phyloP scores from a whole-genome alignment of 2,329 filamentous ascomycete genomes.

The Nigrograna mackinnonii region DNA sequence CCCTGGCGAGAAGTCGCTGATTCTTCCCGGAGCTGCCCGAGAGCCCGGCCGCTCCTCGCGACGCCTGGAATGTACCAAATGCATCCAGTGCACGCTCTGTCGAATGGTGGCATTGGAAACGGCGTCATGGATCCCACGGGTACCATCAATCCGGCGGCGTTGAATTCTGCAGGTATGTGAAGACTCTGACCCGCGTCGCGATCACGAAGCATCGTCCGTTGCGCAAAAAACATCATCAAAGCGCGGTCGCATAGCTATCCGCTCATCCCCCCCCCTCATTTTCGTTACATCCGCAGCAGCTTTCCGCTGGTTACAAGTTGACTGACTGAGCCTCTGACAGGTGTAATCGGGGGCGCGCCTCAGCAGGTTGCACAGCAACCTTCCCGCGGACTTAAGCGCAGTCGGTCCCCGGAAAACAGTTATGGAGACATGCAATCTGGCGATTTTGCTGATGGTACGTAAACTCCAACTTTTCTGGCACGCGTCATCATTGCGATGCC shows the following conservation, averaged over 20 bases:
- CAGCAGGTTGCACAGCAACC: conserved; percentile 36
- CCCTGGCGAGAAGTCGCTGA: conserved; percentile 16
- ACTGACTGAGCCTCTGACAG: conserved; percentile 27
- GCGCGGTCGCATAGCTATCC: too few species aligned
- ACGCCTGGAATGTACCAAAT: conserved; percentile 46
- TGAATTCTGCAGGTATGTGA: conserved; percentile 41
- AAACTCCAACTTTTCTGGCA: neutral
- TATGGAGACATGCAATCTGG: conserved; percentile 34
- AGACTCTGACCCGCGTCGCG: too few species aligned
- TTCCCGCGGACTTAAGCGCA: conserved; percentile 44
- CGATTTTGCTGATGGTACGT: conserved; percentile 36
- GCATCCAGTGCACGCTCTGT: conserved; percentile 42
- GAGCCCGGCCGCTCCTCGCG: conserved; percentile 36
- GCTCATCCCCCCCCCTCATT: conserved; percentile 19
- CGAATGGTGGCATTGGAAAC: conserved; percentile 44
- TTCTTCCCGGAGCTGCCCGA: conserved; percentile 22
- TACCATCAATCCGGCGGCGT: conserved; percentile 46
- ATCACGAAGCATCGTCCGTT: too few species aligned
- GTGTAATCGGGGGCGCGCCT: conserved; percentile 31
- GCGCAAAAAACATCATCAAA: too few species aligned
- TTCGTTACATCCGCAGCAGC: conserved; percentile 38
- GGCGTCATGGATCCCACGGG: conserved; percentile 44
- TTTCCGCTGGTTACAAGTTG: conserved; percentile 12
- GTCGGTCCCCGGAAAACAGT: conserved; percentile 44
- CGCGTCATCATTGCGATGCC: too few species aligned